Base-by-base conservation (phyloP, 352 stramenopile genomes). In the Globisporangium camurandrum region DNA sequence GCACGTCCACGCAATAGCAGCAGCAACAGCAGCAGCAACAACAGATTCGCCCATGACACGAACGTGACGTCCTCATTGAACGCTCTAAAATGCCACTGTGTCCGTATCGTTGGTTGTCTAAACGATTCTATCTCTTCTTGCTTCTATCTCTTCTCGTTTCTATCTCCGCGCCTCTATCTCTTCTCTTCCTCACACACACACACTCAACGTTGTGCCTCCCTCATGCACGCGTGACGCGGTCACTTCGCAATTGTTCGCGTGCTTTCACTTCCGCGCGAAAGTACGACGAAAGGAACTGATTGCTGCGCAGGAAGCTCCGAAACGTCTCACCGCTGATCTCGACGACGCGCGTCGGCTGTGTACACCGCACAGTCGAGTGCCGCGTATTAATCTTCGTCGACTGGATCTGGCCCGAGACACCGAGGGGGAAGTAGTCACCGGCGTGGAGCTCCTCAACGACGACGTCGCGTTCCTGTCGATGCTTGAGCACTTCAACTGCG, bases 251-350 rank as follows among this genome's bases (percentile, higher is more conserved):
- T 43, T 87, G 58, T 49, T 90, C 78, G 3, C 80, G 75, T 4
- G 56, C 56, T 59, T 86, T 84, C 30, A 89, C 74, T 39, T 89
- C 71, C 26, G 88, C 64, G 16, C 71, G 67, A 42, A 88, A 92
- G 51, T 86, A 92, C 23, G 80, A 81, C 8, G 75, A 70, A 51
- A 89, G 71, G 50, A 92, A 92, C 60, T 88, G 75, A 56, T 88
- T 85, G 56, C 80, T 92, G 41, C 78, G 75, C 26, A 92, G 61
- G 40, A 92, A 92, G 53, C 80, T 92, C 27, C 80, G 80, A 52
- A 92, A 92, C 3, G 75, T 83, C 53, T 92, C 77, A 5, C 80
- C 80, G 17, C 78, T 71, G 45, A 92, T 89, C 56, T 92, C 80
- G 19, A 92, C 69, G 23, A 92, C 71, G 38, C 73, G 76, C 12